Base-by-base conservation (phyloP, 148 eudicot species). In the Chenopodium quinoa region DNA sequence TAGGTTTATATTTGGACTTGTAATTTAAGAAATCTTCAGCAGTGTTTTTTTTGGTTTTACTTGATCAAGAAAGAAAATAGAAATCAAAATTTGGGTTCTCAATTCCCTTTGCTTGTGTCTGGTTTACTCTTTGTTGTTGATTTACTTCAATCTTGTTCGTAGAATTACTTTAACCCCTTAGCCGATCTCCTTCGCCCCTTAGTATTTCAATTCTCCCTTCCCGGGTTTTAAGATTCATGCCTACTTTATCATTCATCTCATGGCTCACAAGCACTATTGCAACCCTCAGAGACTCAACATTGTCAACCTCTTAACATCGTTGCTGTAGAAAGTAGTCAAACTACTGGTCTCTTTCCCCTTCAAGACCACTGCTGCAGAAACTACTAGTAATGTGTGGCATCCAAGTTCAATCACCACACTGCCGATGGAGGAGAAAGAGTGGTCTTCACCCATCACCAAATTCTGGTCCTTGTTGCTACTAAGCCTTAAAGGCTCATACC, bases 1-100 rank as follows among this genome's bases (percentile, higher is more conserved):
- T 84, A 96, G 99, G 99, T 96, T 88, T 48, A 20, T 0, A 29
- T 22, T 44, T 58, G 44, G 50, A 23, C 60, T 31, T 7, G 4
- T 54, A 37, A 27, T 71, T 52, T 77, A 29, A 60, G 32, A 75
- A 75, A 75, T 48, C 17, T 8, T 72, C 23, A 44, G 25, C 3
- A 19, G 1, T 72, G 22, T 23, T 23, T 1, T 9, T 73, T 20
- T 47, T 17, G 19, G 44, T 40, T 40, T 46, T n/a, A 16, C 23
- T 20, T 73, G 4, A 74, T n/a, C 37, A 46, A 46, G 40, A 50
- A 52, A 3, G 37, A 4, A 3, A 27, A 74, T 16, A 25, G 75
- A 20, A 37, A 44, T 40, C 23, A 11, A 50, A 22, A 50, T 31
- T n/a, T 3, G 22, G 10, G 37, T 25, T 58, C 62, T n/a, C 62